These are phyloP conservation scores for Psilocybe azurescens DNA, from an alignment of 768 basidiomycete species.

Conservation along the genomic window DNA sequence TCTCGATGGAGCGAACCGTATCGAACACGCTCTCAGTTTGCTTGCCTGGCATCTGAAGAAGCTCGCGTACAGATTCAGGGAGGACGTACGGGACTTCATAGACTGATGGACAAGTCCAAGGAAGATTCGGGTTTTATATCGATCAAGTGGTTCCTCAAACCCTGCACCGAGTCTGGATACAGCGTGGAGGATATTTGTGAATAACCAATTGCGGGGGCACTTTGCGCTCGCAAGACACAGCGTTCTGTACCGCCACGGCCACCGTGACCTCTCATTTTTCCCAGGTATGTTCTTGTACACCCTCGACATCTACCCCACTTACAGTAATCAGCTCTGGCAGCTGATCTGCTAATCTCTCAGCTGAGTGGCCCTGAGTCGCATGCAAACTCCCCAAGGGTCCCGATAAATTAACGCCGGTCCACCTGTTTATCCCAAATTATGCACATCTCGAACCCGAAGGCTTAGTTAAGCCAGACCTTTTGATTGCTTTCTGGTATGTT, in stretches of 20 bases:
- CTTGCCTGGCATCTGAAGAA: not conserved
- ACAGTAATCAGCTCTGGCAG: not conserved
- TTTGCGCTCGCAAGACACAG: not conserved
- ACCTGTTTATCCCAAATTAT: not conserved
- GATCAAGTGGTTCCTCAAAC: not conserved
- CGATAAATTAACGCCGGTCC: not conserved
- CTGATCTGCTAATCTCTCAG: not conserved
- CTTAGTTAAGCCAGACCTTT: not conserved
- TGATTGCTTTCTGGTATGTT: not conserved
- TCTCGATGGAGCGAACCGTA: constrained; percentile 1
- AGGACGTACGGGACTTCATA: constrained; percentile 5
- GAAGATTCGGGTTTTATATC: not conserved
- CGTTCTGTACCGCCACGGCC: not conserved
- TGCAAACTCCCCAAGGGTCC: not conserved
- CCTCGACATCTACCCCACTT: not conserved
- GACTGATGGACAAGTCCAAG: constrained; percentile 12
- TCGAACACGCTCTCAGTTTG: not conserved
- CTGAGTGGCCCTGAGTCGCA: not conserved
- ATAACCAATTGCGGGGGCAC: constrained; percentile 3
- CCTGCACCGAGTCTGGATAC: not conserved
- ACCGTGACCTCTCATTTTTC: not conserved
- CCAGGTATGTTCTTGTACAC: not conserved
- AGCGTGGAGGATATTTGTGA: not conserved
- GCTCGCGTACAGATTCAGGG: not conserved
- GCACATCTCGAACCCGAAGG: not conserved